Base-by-base conservation (phyloP, 2,329 filamentous ascomycete genomes). In the Nannizziopsis barbatae region DNA sequence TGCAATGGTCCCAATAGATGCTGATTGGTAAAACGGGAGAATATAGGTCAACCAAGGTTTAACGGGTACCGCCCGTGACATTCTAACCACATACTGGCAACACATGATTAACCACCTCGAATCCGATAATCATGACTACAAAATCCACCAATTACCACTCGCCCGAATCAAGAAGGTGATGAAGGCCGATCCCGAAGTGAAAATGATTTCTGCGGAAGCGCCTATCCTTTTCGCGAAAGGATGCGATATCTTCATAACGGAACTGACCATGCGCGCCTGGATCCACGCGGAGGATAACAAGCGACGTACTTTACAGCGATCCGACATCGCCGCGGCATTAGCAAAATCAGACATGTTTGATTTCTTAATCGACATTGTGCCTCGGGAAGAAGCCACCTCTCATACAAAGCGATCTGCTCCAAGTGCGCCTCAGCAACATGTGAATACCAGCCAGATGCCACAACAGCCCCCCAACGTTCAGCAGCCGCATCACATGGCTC, bases 131-230 rank as follows among this genome's bases (percentile, higher is more conserved):
- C 92, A 98, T 67, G 92, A 98, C 68, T 98, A 96, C 76, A 98
- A 98, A 70, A 79, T 96, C 49, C 92, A 98, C 66, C 92, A 96
- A 66, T 76, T 98, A 35, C 92, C 92, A 1, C 76, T 98, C 36
- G 92, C 92, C n/a, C 84, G 92, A 47, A 98, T 98, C 72, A 98
- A 98, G 75, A 98, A 98, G 68, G 92, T 98, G 56, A 98, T 98
- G 92, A 98, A 98, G 71, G 92, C 92, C 0, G 92, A 98, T 58
- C 92, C 92, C 0, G 92, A 98, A 61, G 92, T 98, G 42, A 98
- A 98, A 74, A 98, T 98, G 92, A 98, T 98, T 54, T 96, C 89
- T 3, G 92, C 92, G 7, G 92, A 98, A 70, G 92, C 92, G 1
- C 92, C 92, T 1, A 98, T 98, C 58, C 75, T 98, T 11, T 98